A percentile compares a stretch with the other conserved stretches of the same genome.
Conservation (phyloP, 805 yeast genomes). For the Ogataea paraovalis region DNA sequence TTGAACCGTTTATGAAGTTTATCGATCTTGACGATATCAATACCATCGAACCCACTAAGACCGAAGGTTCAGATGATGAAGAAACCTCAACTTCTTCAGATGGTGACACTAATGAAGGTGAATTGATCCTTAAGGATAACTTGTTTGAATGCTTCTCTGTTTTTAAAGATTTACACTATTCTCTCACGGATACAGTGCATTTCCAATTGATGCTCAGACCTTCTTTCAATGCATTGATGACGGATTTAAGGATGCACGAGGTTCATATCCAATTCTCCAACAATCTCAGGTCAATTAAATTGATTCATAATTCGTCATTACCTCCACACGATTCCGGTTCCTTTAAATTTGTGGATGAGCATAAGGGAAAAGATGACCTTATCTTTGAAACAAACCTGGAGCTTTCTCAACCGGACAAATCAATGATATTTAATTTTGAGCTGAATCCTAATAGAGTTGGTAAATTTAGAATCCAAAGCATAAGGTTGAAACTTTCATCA, state of each 20-base stretch:
- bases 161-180: slow-evolving; percentile 13
- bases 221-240: slow-evolving; percentile 21
- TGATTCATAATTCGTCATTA: slow-evolving; percentile 10
- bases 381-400: slow-evolving; percentile 15
- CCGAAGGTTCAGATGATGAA: background rate
- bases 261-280: slow-evolving; percentile 20
- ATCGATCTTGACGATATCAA: slow-evolving; percentile 5
- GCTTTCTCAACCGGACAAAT: slow-evolving; percentile 4
- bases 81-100: background rate
- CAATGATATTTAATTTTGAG: slow-evolving; percentile 17
- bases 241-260: slow-evolving; percentile 14
- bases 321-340: background rate
- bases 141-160: slow-evolving; percentile 18
- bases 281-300: slow-evolving; percentile 7
- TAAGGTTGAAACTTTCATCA: slow-evolving; percentile 11
- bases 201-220: slow-evolving; percentile 33
- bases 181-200: slow-evolving; percentile 19
- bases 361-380: slow-evolving; percentile 4
- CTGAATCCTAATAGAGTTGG: slow-evolving; percentile 24
- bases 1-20: slow-evolving; percentile 3
- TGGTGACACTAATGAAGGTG: background rate
- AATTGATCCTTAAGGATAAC: slow-evolving; percentile 14
- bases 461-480: slow-evolving; percentile 18
- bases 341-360: slow-evolving; percentile 3
- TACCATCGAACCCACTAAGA: background rate